These are phyloP conservation scores for Kingdonia uniflora DNA, from an alignment of 164 flowering plant genomes.

Conservation along the genomic window DNA sequence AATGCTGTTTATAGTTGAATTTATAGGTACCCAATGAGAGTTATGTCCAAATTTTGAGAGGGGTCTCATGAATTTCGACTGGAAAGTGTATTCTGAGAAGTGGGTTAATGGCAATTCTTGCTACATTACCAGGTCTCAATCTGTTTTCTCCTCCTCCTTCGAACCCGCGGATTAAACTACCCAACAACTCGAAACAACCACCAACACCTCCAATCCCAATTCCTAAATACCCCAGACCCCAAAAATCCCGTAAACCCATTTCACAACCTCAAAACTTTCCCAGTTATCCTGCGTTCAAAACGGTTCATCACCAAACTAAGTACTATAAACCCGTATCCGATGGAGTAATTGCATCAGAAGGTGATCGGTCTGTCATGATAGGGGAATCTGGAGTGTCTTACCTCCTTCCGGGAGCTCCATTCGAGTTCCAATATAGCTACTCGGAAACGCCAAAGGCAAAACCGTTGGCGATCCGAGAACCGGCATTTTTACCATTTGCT, in stretches of 20 bases:
- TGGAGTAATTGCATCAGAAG: constrained; percentile 41
- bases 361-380: constrained; percentile 56
- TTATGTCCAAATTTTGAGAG: too few relatives aligned
- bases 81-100: too few relatives aligned
- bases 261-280: constrained; percentile 14
- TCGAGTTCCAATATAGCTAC: constrained; percentile 90
- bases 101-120: constrained; percentile 51
- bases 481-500: constrained; percentile 84
- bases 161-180: constrained; percentile 25
- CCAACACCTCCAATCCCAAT: constrained; percentile 24
- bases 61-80: too few relatives aligned
- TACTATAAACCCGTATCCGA: constrained; percentile 67
- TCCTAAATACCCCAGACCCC: constrained; percentile 38
- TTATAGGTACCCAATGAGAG: too few relatives aligned
- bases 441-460: constrained; percentile 84
- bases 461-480: constrained; percentile 83
- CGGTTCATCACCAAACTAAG: constrained; percentile 45
- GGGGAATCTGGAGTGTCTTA: constrained; percentile 86
- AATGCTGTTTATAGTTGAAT: too few relatives aligned
- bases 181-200: constrained; percentile 11
- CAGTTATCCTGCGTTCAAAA: constrained; percentile 41
- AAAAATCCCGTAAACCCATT: constrained; percentile 8
- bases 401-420: constrained; percentile 84
- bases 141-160: constrained; percentile 67
- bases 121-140: constrained; percentile 37